phyloP scores from a whole-genome alignment of 352 stramenopile genomes.

The Plasmopara halstedii region DNA sequence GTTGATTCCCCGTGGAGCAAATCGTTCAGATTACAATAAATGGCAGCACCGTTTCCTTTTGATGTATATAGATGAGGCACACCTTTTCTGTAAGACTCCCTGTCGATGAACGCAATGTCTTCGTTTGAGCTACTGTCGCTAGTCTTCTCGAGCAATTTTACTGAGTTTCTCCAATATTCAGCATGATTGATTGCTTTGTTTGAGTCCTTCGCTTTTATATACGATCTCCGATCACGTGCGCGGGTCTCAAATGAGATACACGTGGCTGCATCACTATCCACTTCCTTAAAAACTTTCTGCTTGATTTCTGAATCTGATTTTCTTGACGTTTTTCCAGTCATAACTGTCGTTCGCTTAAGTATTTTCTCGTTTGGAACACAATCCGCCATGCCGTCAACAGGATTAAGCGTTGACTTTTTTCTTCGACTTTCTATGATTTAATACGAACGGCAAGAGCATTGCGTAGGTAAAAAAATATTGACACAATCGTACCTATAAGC shows the following conservation, averaged over 20 bases:
- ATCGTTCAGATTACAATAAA: conserved; percentile 27
- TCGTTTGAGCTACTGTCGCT: conserved; percentile 16
- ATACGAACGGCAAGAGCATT: conserved; percentile 5
- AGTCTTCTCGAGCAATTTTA: conserved; percentile 28
- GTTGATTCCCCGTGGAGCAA: background rate
- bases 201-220: conserved; percentile 20
- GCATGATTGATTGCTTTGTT: conserved; percentile 9
- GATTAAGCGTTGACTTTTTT: background rate
- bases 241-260: conserved; percentile 5
- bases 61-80: conserved; percentile 34
- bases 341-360: background rate
- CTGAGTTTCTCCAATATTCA: conserved; percentile 11
- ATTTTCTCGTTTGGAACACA: background rate
- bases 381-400: background rate
- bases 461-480: background rate
- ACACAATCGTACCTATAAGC: conserved; percentile 22
- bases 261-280: conserved; percentile 21
- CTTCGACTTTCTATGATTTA: background rate
- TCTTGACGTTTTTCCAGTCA: background rate
- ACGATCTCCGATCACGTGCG: conserved; percentile 3
- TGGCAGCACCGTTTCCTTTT: conserved; percentile 21
- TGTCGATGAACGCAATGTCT: background rate
- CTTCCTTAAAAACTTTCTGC: conserved; percentile 9
- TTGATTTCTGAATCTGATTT: background rate
- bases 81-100: conserved; percentile 3